phyloP scores from a whole-genome alignment of 768 basidiomycete genomes.

The Solioccasus polychromus region DNA sequence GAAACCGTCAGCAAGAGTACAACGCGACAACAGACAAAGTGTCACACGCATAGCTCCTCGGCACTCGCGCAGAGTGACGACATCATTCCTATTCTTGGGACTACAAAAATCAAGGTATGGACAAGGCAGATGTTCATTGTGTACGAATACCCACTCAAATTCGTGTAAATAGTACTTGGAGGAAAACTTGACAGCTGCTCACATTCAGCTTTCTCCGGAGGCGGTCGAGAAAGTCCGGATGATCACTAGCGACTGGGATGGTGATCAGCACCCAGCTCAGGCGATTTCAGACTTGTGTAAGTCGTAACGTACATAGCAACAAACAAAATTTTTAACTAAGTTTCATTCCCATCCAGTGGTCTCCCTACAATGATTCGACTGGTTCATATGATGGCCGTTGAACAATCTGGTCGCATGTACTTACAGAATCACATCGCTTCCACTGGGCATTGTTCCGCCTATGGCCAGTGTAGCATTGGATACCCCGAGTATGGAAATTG shows the following conservation, averaged over 20 bases:
- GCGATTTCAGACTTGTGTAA: background rate
- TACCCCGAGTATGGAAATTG: no score
- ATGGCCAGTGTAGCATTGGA: no score
- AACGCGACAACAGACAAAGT: conserved; percentile 38
- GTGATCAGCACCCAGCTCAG: conserved; percentile 24
- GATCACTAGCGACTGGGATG: conserved; percentile 31
- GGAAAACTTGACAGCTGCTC: conserved; percentile 41
- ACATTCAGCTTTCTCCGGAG: conserved; percentile 34
- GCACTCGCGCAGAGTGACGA: conserved; percentile 36
- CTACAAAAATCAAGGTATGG: conserved; percentile 32
- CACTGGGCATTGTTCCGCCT: no score
- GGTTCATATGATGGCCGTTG: no score
- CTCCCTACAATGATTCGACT: no score
- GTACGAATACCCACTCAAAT: no score
- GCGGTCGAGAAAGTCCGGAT: conserved; percentile 36
- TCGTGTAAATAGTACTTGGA: conserved; percentile 34
- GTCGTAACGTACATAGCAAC: background rate
- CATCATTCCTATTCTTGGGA: conserved; percentile 42
- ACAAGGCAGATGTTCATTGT: background rate
- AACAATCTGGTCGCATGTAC: no score
- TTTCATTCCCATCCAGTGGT: no score
- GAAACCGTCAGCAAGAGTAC: conserved; percentile 32
- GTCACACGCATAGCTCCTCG: conserved; percentile 40
- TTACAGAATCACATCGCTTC: no score
- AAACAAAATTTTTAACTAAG: background rate